These are phyloP conservation scores for Malus hybrid DNA, from an alignment of 331 rosid genomes.

Conservation along the genomic window DNA sequence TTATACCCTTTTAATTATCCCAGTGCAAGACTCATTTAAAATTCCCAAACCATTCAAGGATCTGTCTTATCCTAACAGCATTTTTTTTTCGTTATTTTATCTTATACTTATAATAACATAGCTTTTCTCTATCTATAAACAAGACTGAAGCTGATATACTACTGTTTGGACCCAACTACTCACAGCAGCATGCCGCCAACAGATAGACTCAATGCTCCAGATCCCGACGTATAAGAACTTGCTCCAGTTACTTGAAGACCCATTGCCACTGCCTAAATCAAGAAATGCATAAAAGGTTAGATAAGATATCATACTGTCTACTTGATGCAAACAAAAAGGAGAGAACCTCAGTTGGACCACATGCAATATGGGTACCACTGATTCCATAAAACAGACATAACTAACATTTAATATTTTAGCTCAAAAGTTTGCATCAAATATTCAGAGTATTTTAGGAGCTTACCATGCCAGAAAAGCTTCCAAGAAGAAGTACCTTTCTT, in stretches of 20 bases:
- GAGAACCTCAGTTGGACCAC: background rate
- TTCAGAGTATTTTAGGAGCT: constrained; percentile 2
- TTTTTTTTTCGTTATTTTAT: too few species aligned
- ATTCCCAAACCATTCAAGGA: background rate
- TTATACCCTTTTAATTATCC: background rate
- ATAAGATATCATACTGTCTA: background rate
- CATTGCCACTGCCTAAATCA: constrained; percentile 66
- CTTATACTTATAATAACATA: too few species aligned
- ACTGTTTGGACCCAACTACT: constrained; percentile 17
- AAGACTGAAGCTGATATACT: background rate
- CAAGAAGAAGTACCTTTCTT: constrained; percentile 78
- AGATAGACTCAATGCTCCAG: constrained; percentile 60
- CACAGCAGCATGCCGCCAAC: constrained; percentile 92
- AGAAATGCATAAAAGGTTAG: background rate
- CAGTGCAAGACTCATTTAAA: background rate
- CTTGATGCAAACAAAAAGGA: background rate
- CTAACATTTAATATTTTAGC: background rate
- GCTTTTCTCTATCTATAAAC: background rate
- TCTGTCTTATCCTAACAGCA: too few species aligned
- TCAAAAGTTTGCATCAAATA: background rate
- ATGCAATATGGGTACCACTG: background rate
- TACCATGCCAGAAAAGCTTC: constrained; percentile 99
- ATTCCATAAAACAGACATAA: background rate
- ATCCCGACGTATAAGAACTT: constrained; percentile 38
- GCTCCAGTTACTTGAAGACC: constrained; percentile 71